Base-by-base conservation (phyloP, 2,329 filamentous ascomycete genomes). In the Colletotrichum brevisporum region DNA sequence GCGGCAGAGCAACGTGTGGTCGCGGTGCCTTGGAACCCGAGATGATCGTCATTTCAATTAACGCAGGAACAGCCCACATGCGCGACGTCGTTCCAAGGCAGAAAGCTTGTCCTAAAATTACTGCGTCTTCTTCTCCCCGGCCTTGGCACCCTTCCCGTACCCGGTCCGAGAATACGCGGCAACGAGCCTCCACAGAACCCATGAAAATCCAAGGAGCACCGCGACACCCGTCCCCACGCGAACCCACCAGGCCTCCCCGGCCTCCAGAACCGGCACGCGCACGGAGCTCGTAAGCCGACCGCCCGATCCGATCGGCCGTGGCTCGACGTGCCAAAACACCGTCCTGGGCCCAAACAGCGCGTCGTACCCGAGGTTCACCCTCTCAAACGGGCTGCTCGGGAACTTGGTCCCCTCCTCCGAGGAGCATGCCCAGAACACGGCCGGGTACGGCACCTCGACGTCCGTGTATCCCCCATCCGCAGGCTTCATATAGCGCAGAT, bases 381-480 rank as follows among this genome's bases (percentile, higher is more conserved):
- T 85, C 78, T 98, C 95, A 79, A 98, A 98, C 0, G 95, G 95
- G 75, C 92, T 97, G 5, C 86, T 87, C 0, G 87, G 80, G 80
- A 95, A 93, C 74, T 93, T 91, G 1, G 85, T 86, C 1, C 87
- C 89, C 59, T 89, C 86, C 10, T 89, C 87, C 0, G 91, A 88
- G 8, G 88, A 85, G 76, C 95, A 98, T 0, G 94, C 94, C 95
- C 95, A 98, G 83, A 98, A 98, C 0, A 98, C 88, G 0, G 89
- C 88, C 0, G 95, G 95, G 83, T 92, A 95, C 0, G 95, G 93
- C 0, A 96, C 78, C n/a, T 89, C 82, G 1, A 90, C 79, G 5
- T 84, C 73, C 2, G 81, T 78, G 71, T 88, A 84, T 3, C 90
- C 90, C 3, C 84, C 84, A 51, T 79, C 78, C 0, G 86, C 84